Conservation (phyloP, 2,329 filamentous ascomycete genomes). For the Claviceps sp. region DNA sequence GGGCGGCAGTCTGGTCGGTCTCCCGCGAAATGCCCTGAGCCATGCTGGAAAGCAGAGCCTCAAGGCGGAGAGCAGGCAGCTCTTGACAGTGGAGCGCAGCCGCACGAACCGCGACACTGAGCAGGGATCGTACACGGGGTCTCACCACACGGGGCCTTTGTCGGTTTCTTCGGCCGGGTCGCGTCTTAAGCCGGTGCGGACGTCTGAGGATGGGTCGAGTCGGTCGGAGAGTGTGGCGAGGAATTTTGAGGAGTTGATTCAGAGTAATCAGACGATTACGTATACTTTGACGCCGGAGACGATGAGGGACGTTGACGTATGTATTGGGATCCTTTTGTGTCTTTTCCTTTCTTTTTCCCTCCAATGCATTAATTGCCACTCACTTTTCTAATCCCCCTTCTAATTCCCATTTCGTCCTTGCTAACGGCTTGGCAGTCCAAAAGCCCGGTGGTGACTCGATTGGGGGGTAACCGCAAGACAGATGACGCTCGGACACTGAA, state of each 20-base stretch:
- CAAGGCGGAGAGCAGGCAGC: conserved; percentile 22
- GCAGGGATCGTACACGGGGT: conserved; percentile 19
- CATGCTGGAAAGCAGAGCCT: conserved; percentile 13
- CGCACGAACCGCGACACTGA: conserved; percentile 20
- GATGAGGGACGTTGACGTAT: conserved; percentile 64
- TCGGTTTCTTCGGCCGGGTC: conserved; percentile 35
- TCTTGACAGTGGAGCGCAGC: conserved; percentile 25
- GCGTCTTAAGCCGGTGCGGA: conserved; percentile 40
- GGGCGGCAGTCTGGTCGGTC: conserved; percentile 15
- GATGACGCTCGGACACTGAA: conserved; percentile 30
- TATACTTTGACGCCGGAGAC: conserved; percentile 70
- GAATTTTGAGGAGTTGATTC: conserved; percentile 67
- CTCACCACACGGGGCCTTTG: conserved; percentile 33
- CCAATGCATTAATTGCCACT: background rate
- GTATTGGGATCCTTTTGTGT: conserved; percentile 14
- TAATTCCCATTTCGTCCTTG: too few relatives aligned
- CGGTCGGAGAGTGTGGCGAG: conserved; percentile 46
- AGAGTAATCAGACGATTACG: conserved; percentile 70
- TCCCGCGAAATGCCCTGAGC: conserved; percentile 18
- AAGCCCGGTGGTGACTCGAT: conserved; percentile 27
- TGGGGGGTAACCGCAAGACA: conserved; percentile 25
- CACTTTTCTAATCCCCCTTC: too few relatives aligned
- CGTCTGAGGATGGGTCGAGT: conserved; percentile 43
- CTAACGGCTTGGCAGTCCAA: conserved; percentile 19
- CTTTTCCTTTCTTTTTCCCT: background rate